phyloP scores from a whole-genome alignment of 2,329 filamentous ascomycete species.

The Monosporascus sp. region DNA sequence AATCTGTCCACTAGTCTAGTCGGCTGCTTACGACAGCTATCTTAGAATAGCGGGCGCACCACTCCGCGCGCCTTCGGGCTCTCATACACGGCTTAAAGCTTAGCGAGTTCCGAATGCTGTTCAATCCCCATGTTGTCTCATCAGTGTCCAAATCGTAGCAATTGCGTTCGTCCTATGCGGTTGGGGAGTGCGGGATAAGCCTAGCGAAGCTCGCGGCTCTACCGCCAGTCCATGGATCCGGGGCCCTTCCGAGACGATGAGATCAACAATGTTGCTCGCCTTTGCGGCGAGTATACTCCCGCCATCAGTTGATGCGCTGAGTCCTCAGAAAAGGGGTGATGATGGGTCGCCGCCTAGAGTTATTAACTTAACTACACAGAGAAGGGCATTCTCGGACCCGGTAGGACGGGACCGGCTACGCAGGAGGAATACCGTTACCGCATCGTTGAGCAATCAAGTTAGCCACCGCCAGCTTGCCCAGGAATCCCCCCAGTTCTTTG shows the following conservation, averaged over 20 bases:
- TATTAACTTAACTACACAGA: constrained; percentile 40
- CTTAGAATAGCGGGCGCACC: background rate
- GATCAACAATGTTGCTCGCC: constrained; percentile 17
- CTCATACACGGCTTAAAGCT: background rate
- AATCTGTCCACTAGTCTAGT: background rate
- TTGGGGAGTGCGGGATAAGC: background rate
- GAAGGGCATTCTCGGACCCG: constrained; percentile 35
- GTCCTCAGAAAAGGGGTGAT: constrained; percentile 15
- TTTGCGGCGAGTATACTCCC: constrained; percentile 21
- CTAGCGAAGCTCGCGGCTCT: no score
- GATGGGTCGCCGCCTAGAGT: constrained; percentile 32
- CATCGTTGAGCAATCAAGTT: constrained; percentile 53
- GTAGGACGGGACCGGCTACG: constrained; percentile 38
- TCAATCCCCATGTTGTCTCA: background rate
- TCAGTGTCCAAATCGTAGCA: background rate
- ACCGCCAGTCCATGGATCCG: no score
- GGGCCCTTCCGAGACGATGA: constrained; percentile 14
- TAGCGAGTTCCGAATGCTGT: background rate
- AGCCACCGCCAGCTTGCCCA: constrained; percentile 10
- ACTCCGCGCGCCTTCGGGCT: background rate
- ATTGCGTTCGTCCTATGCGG: background rate
- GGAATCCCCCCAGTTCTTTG: background rate
- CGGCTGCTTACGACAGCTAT: background rate
- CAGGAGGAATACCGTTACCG: constrained; percentile 39
- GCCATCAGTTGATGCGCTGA: constrained; percentile 20